A percentile compares a stretch with the other conserved stretches of the same genome.
phyloP scores from a whole-genome alignment of 768 basidiomycete species.

The Suillus placidus region DNA sequence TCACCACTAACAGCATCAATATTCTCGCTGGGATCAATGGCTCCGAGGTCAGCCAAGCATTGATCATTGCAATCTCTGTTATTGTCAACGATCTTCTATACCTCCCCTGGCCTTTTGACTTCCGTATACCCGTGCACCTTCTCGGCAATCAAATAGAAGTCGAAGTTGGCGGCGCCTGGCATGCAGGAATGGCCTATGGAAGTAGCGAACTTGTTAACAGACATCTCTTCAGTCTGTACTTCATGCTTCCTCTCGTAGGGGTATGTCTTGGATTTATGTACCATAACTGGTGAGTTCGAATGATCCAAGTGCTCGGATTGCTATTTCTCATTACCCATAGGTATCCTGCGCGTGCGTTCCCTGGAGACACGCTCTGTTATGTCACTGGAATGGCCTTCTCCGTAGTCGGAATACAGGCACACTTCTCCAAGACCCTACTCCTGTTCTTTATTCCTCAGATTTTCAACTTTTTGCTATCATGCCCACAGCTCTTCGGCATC shows the following conservation, averaged over 20 bases:
- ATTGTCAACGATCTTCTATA: conserved; percentile 92
- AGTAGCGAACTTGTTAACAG: conserved; percentile 86
- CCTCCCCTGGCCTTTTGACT: conserved; percentile 84
- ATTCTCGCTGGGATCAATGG: conserved; percentile 98
- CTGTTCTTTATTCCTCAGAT: conserved; percentile 98
- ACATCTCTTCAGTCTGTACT: conserved; percentile 95
- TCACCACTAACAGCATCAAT: conserved; percentile 97
- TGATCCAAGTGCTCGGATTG: neutral
- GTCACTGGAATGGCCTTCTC: conserved; percentile 98
- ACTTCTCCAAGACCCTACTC: conserved; percentile 95
- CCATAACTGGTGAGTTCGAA: conserved; percentile 83
- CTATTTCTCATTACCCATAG: conserved; percentile 41
- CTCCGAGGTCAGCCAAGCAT: conserved; percentile 90
- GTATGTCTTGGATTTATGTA: conserved; percentile 90
- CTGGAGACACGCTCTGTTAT: conserved; percentile 97
- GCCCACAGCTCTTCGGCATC: conserved; percentile 92
- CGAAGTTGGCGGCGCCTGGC: conserved; percentile 79
- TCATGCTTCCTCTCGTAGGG: conserved; percentile 93
- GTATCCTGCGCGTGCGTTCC: conserved; percentile 95
- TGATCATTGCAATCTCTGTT: conserved; percentile 90
- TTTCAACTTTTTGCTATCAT: conserved; percentile 94
- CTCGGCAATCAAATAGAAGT: conserved; percentile 67
- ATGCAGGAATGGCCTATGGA: conserved; percentile 83
- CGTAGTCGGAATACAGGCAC: conserved; percentile 95
- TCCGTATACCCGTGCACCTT: conserved; percentile 71